Conservation (phyloP, 257 asterid genomes). For the Mentha longifolia region DNA sequence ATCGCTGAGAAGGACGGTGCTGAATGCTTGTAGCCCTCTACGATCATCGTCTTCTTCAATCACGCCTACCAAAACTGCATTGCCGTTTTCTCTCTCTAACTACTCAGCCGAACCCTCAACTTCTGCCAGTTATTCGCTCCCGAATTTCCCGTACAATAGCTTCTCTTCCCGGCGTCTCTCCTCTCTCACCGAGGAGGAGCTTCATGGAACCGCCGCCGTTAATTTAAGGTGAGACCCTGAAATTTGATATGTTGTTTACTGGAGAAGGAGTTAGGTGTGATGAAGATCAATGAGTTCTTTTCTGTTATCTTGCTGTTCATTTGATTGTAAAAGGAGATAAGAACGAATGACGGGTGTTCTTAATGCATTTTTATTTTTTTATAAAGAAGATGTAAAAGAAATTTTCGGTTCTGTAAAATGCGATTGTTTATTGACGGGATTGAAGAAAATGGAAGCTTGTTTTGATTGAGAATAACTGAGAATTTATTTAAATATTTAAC, state of each 20-base stretch:
- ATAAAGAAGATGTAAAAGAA: too few species aligned
- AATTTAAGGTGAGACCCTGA: conserved; percentile 54
- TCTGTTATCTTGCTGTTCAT: background rate
- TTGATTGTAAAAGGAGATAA: background rate
- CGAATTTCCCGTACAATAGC: conserved; percentile 35
- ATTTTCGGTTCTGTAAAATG: too few species aligned
- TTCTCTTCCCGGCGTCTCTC: conserved; percentile 29
- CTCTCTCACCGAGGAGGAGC: conserved; percentile 44
- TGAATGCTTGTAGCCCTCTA: conserved; percentile 38
- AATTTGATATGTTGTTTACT: background rate
- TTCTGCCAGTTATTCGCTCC: conserved; percentile 29
- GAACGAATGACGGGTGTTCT: background rate
- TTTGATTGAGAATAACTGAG: conserved; percentile 4
- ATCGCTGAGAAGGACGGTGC: conserved; percentile 41
- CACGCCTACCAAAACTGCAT: conserved; percentile 25
- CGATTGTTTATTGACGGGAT: background rate
- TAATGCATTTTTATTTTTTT: too few species aligned
- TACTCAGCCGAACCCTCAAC: conserved; percentile 36
- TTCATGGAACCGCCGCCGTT: conserved; percentile 54
- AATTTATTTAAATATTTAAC: background rate
- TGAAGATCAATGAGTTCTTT: background rate
- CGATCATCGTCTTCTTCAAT: conserved; percentile 27
- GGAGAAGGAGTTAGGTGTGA: background rate
- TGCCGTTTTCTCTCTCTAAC: conserved; percentile 19
- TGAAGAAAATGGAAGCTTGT: conserved; percentile 1